Base-by-base conservation (phyloP, 805 yeast genomes). In the Candida dajiaensis region DNA sequence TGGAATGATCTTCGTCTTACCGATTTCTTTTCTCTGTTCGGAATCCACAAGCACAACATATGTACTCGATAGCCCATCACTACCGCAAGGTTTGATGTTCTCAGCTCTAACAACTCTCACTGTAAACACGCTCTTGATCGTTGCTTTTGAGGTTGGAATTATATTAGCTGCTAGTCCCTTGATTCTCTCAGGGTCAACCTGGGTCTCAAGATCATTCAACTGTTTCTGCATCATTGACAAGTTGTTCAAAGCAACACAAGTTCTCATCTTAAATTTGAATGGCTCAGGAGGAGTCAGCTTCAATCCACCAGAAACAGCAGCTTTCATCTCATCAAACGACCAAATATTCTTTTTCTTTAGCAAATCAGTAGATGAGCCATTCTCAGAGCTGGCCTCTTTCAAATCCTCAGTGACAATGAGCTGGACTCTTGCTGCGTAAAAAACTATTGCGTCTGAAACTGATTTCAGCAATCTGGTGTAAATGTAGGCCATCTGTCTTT, bases 201-300 rank as follows among this genome's bases (percentile, higher is more conserved):
- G 58, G 2, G 71, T 75, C 56, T 83, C 90, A 18, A 85, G 57
- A 29, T 69, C 73, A 40, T 74, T 66, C 10, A 80, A 53, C 46
- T 77, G 76, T 2, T 65, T 56, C 55, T 73, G 59, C 71, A 78
- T 71, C 11, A 76, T 73, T 1, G 77, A 71, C 10, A 89, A 58
- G 56, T 89, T 80, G 62, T 85, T 86, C 50, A 88, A 67, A n/a
- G 84, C 80, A n/a, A 85, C 78, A 64, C 95, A 87, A 0, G 89
- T 81, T 44, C 74, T 71, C 6, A 72, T 67, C 48, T 73, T 70
- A 66, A 84, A 84, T 39, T 76, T 73, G 57, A 72, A 81, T 0
- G 89, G 83, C 15, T 72, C 74, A 3, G 78, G 74, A 42, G 62
- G 52, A 7, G 64, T 67, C 6, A 68, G 46, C 39, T 69, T 70